phyloP scores from a whole-genome alignment of 2,329 filamentous ascomycete genomes.

The Ascochyta lentis region DNA sequence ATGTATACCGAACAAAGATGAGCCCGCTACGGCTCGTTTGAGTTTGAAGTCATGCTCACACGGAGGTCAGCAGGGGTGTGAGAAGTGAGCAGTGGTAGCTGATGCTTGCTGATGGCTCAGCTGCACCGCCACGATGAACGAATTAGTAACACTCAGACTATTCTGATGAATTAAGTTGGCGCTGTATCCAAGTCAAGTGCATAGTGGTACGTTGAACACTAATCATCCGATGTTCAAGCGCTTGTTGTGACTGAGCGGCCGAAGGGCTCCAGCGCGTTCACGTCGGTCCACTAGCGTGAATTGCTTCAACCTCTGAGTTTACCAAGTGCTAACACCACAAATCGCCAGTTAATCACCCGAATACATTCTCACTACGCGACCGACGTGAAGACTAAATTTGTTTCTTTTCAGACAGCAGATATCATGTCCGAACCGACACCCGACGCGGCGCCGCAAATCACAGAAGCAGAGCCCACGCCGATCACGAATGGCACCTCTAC shows the following conservation, averaged over 20 bases:
- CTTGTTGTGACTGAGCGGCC: neutral
- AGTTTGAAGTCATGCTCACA: conserved; percentile 1
- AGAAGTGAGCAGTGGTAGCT: conserved; percentile 1
- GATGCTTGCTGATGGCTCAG: neutral
- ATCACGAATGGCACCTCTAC: conserved; percentile 29
- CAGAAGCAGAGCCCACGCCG: conserved; percentile 25
- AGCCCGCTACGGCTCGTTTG: neutral
- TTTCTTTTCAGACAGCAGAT: neutral
- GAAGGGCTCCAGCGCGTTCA: neutral
- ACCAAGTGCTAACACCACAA: conserved; percentile 9
- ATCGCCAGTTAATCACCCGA: neutral
- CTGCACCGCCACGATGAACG: neutral
- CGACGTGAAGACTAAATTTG: neutral
- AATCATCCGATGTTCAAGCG: neutral
- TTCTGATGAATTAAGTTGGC: neutral
- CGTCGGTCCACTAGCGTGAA: conserved; percentile 5
- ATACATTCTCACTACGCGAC: neutral
- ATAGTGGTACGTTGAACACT: neutral
- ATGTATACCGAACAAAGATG: neutral
- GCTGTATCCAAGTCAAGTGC: too few relatives aligned
- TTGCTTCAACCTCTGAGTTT: conserved; percentile 21
- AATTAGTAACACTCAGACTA: too few relatives aligned
- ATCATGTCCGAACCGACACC: conserved; percentile 30
- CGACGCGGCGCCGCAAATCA: conserved; percentile 22
- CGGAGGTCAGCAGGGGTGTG: neutral